Percentiles rank a stretch among this genome's conserved stretches.
Evolutionary conservation across 495 filamentous ascomycete genomes (phyloP).

Genomic region (Daldinia bambusicola): DNA sequence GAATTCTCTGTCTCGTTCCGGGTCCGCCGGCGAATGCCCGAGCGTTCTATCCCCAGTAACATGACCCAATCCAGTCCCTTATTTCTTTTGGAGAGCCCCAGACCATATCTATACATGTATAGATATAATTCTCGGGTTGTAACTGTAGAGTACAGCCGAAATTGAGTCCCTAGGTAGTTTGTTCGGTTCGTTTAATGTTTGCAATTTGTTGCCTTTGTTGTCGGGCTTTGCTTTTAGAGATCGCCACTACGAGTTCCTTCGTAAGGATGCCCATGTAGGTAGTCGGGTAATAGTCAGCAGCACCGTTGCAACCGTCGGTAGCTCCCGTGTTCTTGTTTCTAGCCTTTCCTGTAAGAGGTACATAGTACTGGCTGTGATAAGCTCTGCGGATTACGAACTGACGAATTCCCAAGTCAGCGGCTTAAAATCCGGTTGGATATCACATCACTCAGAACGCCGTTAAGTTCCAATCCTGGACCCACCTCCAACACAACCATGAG

Average conservation of each 20-base stretch:
- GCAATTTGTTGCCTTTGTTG: neutral
- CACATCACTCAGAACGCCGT: neutral
- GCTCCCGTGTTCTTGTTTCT: neutral
- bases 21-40: conserved; percentile 19
- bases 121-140: conserved; percentile 5
- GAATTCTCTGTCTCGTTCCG: conserved; percentile 8
- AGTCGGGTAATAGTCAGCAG: neutral
- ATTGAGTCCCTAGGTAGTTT: conserved; percentile 3
- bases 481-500: neutral
- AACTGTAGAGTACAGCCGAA: conserved; percentile 9
- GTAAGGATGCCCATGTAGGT: neutral
- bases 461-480: neutral
- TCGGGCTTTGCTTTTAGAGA: neutral
- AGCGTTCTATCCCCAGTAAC: conserved; percentile 18
- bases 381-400: conserved; percentile 2
- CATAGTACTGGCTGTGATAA: conserved; percentile 6
- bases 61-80: neutral
- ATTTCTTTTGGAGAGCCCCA: conserved; percentile 10
- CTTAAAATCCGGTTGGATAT: conserved; percentile 21
- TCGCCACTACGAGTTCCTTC: neutral
- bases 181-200: neutral
- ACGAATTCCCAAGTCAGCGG: conserved; percentile 21
- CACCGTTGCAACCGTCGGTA: neutral
- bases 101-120: conserved; percentile 1
- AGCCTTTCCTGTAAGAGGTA: neutral